Percentiles rank a stretch among this genome's conserved stretches.
Conservation (phyloP, 495 filamentous ascomycete genomes). For the Astrothelium subdiscretum region DNA sequence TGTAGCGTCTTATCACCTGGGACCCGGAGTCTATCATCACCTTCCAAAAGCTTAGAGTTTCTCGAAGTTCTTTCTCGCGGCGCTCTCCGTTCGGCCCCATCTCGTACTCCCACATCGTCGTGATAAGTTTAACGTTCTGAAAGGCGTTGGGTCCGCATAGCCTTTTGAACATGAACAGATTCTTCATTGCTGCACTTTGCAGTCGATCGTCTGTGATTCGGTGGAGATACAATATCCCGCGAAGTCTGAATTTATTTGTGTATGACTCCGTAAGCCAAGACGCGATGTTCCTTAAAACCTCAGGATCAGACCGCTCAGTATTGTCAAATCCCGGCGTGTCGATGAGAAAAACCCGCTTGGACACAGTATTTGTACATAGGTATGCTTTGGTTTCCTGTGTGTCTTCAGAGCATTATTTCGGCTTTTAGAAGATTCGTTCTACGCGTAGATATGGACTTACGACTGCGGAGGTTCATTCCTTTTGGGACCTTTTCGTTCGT, state of each 20-base stretch:
- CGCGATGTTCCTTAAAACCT: constrained; percentile 30
- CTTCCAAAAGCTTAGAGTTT: constrained; percentile 32
- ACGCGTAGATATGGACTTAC: not conserved
- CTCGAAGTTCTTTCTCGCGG: constrained; percentile 28
- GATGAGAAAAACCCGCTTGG: constrained; percentile 18
- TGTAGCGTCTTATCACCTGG: not conserved
- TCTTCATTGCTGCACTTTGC: constrained; percentile 28
- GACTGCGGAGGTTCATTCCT: not conserved
- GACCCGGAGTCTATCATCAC: constrained; percentile 22
- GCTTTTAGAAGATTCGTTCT: not conserved
- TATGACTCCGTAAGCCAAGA: constrained; percentile 18
- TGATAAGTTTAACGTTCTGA: not conserved
- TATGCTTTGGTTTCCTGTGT: not conserved
- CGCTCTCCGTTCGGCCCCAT: constrained; percentile 15
- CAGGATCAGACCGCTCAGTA: constrained; percentile 26
- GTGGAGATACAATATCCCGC: constrained; percentile 37
- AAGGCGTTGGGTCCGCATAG: constrained; percentile 27
- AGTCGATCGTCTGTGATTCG: constrained; percentile 32
- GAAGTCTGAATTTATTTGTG: constrained; percentile 9
- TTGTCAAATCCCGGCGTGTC: constrained; percentile 39
- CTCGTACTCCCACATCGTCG: constrained; percentile 15
- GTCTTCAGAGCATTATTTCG: too few species aligned
- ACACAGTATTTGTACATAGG: not conserved
- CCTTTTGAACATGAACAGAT: constrained; percentile 35
- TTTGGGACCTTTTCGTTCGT: not conserved